These are phyloP conservation scores for Pichia sporocuriosa DNA, from an alignment of 805 yeast species.

Conservation along the genomic window DNA sequence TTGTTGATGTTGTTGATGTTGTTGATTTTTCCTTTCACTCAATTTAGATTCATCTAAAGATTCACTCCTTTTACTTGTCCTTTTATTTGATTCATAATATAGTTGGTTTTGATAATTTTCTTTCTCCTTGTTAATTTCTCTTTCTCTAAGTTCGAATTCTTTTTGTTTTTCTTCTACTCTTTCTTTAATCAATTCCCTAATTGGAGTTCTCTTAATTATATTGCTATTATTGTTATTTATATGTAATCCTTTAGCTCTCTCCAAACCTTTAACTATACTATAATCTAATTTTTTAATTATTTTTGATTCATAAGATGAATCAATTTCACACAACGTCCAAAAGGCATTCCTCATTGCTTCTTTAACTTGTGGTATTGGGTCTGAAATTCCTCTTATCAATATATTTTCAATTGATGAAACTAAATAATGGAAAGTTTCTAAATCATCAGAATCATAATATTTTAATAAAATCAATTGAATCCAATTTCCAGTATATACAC, in stretches of 20 bases:
- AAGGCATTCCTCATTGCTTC: constrained; percentile 65
- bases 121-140: constrained; percentile 6
- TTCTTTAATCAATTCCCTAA: too few species aligned
- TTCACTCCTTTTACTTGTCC: constrained; percentile 1
- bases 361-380: constrained; percentile 76
- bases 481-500: constrained; percentile 66
- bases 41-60: constrained; percentile 6
- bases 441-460: constrained; percentile 32
- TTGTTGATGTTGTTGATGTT: constrained; percentile 7
- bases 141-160: constrained; percentile 19
- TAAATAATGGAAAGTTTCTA: constrained; percentile 24
- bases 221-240: constrained; percentile 17
- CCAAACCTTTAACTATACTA: constrained; percentile 51
- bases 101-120: constrained; percentile 1
- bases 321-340: constrained; percentile 58
- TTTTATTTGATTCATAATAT: constrained; percentile 1
- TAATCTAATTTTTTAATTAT: constrained; percentile 35
- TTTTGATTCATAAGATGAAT: constrained; percentile 45
- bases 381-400: constrained; percentile 56
- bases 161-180: constrained; percentile 37
- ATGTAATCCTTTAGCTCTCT: constrained; percentile 33
- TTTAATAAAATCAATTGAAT: constrained; percentile 53
- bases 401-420: constrained; percentile 43
- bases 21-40: constrained; percentile 9
- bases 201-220: constrained; percentile 35